A percentile compares a stretch with the other conserved stretches of the same genome.
phyloP scores from a whole-genome alignment of 2,329 filamentous ascomycete genomes.

The Xylariaceae sp. region DNA sequence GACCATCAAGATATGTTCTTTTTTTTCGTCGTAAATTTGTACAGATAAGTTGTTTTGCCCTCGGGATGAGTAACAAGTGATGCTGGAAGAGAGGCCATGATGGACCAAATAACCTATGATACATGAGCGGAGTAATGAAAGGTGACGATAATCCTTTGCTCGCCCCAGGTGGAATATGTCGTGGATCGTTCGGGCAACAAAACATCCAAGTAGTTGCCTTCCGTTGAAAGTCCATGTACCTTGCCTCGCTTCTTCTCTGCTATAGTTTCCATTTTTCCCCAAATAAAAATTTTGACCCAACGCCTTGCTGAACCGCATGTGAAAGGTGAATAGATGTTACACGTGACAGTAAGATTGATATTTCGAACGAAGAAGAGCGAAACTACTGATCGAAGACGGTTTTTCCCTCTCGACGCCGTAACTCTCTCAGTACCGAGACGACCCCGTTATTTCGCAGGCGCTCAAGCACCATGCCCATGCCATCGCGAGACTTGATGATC shows the following conservation, averaged over 20 bases:
- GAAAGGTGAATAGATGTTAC: constrained; percentile 18
- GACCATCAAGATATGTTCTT: not conserved
- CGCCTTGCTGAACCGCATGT: constrained; percentile 20
- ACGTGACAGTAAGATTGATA: constrained; percentile 9
- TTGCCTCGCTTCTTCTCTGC: constrained; percentile 4
- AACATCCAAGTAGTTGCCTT: constrained; percentile 8
- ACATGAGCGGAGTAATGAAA: constrained; percentile 29
- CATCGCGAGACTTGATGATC: constrained; percentile 73
- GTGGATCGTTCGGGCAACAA: constrained; percentile 5
- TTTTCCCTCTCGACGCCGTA: constrained; percentile 43
- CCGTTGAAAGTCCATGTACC: constrained; percentile 5
- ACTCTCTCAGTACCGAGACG: constrained; percentile 51
- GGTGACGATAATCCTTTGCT: constrained; percentile 16
- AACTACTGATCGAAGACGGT: constrained; percentile 29
- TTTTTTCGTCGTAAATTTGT: constrained; percentile 10
- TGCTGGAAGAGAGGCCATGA: not conserved
- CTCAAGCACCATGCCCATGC: constrained; percentile 77
- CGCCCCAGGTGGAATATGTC: constrained; percentile 13
- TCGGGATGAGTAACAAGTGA: not conserved
- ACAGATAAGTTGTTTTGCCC: constrained; percentile 7
- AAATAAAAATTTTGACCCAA: constrained; percentile 15
- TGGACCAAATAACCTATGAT: constrained; percentile 13
- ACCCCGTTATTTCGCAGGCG: constrained; percentile 56
- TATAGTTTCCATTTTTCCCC: constrained; percentile 14
- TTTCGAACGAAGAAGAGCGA: not conserved